These are phyloP conservation scores for Usnea hakonensis DNA, from an alignment of 495 filamentous ascomycete genomes.

Conservation along the genomic window DNA sequence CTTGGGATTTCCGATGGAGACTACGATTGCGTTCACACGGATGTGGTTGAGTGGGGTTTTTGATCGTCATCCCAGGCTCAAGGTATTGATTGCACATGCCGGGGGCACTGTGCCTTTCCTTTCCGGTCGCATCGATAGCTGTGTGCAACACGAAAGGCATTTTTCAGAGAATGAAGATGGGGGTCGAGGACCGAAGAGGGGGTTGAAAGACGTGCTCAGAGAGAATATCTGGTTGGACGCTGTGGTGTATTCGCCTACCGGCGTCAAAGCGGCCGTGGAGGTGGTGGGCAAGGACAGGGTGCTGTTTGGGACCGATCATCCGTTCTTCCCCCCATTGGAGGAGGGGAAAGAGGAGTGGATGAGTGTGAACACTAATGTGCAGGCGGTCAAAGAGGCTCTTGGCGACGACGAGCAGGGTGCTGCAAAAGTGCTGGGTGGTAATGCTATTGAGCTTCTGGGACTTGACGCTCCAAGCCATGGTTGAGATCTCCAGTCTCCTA, in stretches of 20 bases:
- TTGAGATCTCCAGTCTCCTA: not conserved
- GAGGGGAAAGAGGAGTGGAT: constrained; percentile 58
- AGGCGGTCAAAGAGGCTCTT: constrained; percentile 45
- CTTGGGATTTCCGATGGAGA: constrained; percentile 87
- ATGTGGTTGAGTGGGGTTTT: constrained; percentile 84
- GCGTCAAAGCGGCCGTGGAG: constrained; percentile 64
- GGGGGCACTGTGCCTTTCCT: constrained; percentile 87
- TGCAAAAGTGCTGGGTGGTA: not conserved
- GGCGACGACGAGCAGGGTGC: not conserved
- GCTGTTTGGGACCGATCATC: constrained; percentile 56
- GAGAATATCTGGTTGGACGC: constrained; percentile 91
- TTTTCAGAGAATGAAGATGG: constrained; percentile 45
- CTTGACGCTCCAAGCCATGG: not conserved
- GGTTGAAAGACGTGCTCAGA: constrained; percentile 70
- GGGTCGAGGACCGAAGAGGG: constrained; percentile 42
- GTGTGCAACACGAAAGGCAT: constrained; percentile 73
- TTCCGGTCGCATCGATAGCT: constrained; percentile 82
- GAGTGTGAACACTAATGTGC: constrained; percentile 72
- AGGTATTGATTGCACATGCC: constrained; percentile 76
- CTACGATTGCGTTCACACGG: constrained; percentile 79
- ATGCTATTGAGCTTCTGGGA: not conserved
- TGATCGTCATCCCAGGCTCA: constrained; percentile 62
- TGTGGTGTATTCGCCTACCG: constrained; percentile 69
- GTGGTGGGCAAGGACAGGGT: constrained; percentile 41
- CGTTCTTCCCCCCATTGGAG: constrained; percentile 82